Evolutionary conservation across 306 rosid species (phyloP), one percentile per base, ranked within the genome.

Genomic region (Alnus rubra): DNA sequence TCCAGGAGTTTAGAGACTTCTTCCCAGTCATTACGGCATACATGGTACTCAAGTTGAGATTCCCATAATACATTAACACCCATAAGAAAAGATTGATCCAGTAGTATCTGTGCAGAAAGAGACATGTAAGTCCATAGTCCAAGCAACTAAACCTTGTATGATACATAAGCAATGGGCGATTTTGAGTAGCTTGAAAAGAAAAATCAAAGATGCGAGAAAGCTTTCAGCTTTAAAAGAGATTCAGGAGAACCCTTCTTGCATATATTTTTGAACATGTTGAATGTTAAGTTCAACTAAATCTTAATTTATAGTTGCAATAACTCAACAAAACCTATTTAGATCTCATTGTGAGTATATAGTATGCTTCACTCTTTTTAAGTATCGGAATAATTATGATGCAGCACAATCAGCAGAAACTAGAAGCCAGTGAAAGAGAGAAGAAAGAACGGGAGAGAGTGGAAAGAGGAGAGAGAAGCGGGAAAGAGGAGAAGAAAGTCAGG

Each of bases 41-140:
- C 72, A 60, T 91, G 90, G 84, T 91, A 94, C 55, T 92, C 98
- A 77, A 94, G 95, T 82, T 92, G 87, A 72, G 98, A 92, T 84
- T 94, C 98, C 98, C 98, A 94, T 80, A 87, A 77, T 51, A 94
- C 82, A 69, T 89, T 80, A 79, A 81, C 84, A 79, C 78, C 90
- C 74, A 83, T 84, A 80, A 83, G 84, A 71, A 80, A 74, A 76
- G 91, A 84, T 88, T 85, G 97, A 79, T 82, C 90, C 90, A 94
- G 81, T 76, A 92, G 85, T 83, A 92, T 88, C 98, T 94, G 97
- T 69, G 85, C 23, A 80, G 9, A 62, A 73, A 84, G 16, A 82
- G 76, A 80, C 56, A 73, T 69, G 71, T 35, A 62, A 79, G 74
- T 53, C 69, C 62, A 49, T 19, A 15, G 64, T 65, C 30, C 19